Base-by-base conservation (phyloP, 768 basidiomycete species). In the Psilocybe azurescens region DNA sequence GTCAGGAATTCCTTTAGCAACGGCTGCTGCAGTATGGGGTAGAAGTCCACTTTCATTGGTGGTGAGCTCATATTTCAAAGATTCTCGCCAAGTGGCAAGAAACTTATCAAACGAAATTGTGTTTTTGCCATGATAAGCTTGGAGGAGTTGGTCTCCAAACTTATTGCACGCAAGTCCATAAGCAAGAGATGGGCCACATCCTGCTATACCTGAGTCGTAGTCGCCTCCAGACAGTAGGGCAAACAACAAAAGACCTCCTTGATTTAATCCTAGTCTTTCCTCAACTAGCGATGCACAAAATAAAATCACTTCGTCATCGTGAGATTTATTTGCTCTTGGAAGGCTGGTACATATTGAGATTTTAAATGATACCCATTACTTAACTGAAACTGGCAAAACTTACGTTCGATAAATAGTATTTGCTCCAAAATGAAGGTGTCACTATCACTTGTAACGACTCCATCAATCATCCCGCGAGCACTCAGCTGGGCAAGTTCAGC, bases 111-210 rank as follows among this genome's bases (percentile, higher is more conserved):
- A 53, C 3, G 28, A 65, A 65, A 56, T 20, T 20, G 20, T 20
- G 20, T 20, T 20, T 20, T 20, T 20, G 20, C 20, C 20, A 20
- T 20, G 20, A 20, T 20, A 20, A 20, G 20, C 20, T 20, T 20
- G 20, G 20, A 20, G 20, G 8, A 87, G 79, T 38, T 76, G 65
- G 65, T 88, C 84, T 0, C 88, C 85, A 56, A 88, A 83, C 2
- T 89, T 89, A 36, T 81, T 84, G 57, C 79, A 77, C 0, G 88
- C 41, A 10, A 57, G 44, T 32, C 47, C 56, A 48, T 49, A 44
- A 2, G 46, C 56, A 47, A 57, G 13, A 14, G 56, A 28, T 6
- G 47, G 5, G 5, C 41, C n/a, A 29, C 54, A 44, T 5, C 28
- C 44, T n/a, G 44, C 24, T 14, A 56, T 20, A 10, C 54, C 54